Conservation (phyloP, 192 early-diverging fungal genomes). For the Coemansia sp. region DNA sequence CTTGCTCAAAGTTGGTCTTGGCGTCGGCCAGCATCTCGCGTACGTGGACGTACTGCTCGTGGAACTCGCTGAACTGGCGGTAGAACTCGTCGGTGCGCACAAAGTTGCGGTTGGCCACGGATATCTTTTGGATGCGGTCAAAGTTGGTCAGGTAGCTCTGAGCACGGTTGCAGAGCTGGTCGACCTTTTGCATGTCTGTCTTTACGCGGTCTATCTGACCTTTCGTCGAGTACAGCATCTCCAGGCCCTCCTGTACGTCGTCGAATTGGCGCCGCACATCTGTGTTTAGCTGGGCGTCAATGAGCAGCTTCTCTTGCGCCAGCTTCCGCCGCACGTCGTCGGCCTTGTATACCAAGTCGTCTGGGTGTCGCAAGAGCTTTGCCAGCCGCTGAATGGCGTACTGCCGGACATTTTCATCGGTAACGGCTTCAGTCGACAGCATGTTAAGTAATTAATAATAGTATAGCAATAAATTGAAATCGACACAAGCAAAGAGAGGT, state of each 20-base stretch:
- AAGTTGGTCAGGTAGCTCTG: slow-evolving; percentile 90
- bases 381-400: slow-evolving; percentile 77
- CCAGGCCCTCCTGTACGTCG: slow-evolving; percentile 84
- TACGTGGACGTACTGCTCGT: slow-evolving; percentile 75
- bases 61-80: slow-evolving; percentile 84
- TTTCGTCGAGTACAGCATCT: slow-evolving; percentile 67
- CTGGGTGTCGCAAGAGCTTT: slow-evolving; percentile 88
- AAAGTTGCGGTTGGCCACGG: slow-evolving; percentile 95
- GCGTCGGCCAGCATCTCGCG: slow-evolving; percentile 72
- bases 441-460: slow-evolving; percentile 10
- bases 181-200: slow-evolving; percentile 79
- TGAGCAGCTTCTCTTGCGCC: slow-evolving; percentile 83
- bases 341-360: slow-evolving; percentile 90
- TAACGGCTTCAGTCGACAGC: slow-evolving; percentile 32
- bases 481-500: neutral
- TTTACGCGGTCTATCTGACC: slow-evolving; percentile 66
- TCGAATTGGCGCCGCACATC: slow-evolving; percentile 92
- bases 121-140: slow-evolving; percentile 89
- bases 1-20: slow-evolving; percentile 43
- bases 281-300: slow-evolving; percentile 96
- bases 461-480: neutral
- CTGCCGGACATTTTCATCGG: slow-evolving; percentile 61
- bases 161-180: slow-evolving; percentile 81
- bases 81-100: slow-evolving; percentile 83
- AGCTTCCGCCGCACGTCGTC: slow-evolving; percentile 77